These are phyloP conservation scores for Odontarrhena argentea DNA, from an alignment of 345 rosid species.

Conservation along the genomic window DNA sequence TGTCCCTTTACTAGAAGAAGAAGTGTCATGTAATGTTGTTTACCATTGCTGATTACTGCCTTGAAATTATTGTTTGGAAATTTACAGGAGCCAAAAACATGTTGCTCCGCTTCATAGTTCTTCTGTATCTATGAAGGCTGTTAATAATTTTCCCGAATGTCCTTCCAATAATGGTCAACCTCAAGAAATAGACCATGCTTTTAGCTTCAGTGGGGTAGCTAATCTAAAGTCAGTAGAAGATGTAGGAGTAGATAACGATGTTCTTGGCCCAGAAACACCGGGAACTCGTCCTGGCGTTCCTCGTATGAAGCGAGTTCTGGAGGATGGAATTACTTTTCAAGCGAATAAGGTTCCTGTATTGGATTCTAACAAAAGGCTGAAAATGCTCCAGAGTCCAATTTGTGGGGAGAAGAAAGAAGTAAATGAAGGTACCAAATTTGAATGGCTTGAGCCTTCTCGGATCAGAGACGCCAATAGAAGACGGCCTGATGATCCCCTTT, in stretches of 20 bases:
- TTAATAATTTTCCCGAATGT: slow-evolving; percentile 21
- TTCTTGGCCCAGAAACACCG: slow-evolving; percentile 77
- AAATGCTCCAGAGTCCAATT: slow-evolving; percentile 49
- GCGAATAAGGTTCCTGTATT: slow-evolving; percentile 39
- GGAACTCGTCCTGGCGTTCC: slow-evolving; percentile 57
- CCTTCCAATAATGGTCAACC: slow-evolving; percentile 33
- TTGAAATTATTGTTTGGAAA: background rate
- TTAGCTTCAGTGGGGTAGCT: slow-evolving; percentile 27
- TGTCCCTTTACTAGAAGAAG: background rate
- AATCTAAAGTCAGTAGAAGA: slow-evolving; percentile 31
- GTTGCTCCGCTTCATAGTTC: slow-evolving; percentile 31
- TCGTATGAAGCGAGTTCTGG: slow-evolving; percentile 70
- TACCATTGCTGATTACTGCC: background rate
- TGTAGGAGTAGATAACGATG: slow-evolving; percentile 42
- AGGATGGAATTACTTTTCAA: slow-evolving; percentile 44
- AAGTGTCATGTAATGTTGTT: slow-evolving; percentile 3
- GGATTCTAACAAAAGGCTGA: slow-evolving; percentile 60
- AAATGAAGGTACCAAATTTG: slow-evolving; percentile 71
- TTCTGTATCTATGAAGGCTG: slow-evolving; percentile 37
- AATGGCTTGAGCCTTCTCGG: slow-evolving; percentile 78
- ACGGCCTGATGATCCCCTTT: slow-evolving; percentile 77
- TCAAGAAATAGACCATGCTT: slow-evolving; percentile 39
- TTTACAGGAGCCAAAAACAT: slow-evolving; percentile 48
- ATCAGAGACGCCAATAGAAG: slow-evolving; percentile 80
- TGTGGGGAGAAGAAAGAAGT: slow-evolving; percentile 46